A percentile compares a stretch with the other conserved stretches of the same genome.
Conservation (phyloP, 495 filamentous ascomycete species). For the Glutinoglossum americanum region DNA sequence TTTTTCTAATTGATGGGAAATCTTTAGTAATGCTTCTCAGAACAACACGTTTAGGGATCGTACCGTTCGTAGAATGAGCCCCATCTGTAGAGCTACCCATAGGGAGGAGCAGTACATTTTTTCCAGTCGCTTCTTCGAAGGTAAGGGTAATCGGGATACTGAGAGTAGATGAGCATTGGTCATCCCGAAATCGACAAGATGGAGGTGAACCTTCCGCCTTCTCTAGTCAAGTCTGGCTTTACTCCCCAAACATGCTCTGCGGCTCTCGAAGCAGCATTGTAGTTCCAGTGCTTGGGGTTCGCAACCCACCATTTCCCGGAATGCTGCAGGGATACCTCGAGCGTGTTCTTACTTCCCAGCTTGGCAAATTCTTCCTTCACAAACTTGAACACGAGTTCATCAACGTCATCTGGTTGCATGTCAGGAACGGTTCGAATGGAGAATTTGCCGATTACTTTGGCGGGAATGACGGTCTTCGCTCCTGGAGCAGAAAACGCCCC, state of each 20-base stretch:
- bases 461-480: conserved; percentile 96
- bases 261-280: conserved; percentile 76
- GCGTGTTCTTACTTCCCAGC: conserved; percentile 71
- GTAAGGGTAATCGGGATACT: conserved; percentile 93
- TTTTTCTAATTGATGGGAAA: conserved; percentile 39
- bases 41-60: background rate
- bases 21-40: background rate
- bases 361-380: conserved; percentile 61
- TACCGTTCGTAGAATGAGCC: conserved; percentile 71
- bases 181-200: background rate
- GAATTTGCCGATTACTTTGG: conserved; percentile 95
- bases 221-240: conserved; percentile 84
- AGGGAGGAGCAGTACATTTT: conserved; percentile 86
- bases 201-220: conserved; percentile 55
- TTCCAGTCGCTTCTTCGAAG: conserved; percentile 94
- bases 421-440: conserved; percentile 91
- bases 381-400: conserved; percentile 59
- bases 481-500: conserved; percentile 85
- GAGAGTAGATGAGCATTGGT: background rate
- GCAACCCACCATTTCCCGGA: conserved; percentile 97
- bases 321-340: conserved; percentile 64
- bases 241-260: conserved; percentile 81
- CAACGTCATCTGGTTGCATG: conserved; percentile 83
- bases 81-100: conserved; percentile 96
- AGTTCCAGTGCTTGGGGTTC: conserved; percentile 96